These are phyloP conservation scores for Nicotiana paniculata DNA, from an alignment of 257 asterid genomes.

Conservation along the genomic window DNA sequence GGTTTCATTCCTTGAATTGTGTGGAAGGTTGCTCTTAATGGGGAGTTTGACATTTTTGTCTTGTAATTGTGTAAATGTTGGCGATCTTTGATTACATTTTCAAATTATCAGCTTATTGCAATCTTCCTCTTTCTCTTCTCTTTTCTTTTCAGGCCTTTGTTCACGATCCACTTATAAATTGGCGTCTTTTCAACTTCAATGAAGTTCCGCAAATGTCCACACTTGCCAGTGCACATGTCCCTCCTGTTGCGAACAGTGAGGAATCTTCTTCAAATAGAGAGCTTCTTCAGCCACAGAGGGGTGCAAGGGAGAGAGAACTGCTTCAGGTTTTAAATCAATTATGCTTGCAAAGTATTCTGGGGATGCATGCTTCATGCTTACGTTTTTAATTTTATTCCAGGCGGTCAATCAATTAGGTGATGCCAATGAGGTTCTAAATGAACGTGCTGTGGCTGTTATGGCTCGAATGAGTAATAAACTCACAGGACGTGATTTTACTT, in stretches of 20 bases:
- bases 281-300: slow-evolving; percentile 79
- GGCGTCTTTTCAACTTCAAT: slow-evolving; percentile 98
- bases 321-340: slow-evolving; percentile 55
- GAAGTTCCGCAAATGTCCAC: slow-evolving; percentile 93
- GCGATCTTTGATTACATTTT: not conserved
- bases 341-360: not conserved
- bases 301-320: slow-evolving; percentile 86
- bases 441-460: slow-evolving; percentile 94
- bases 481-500: slow-evolving; percentile 87
- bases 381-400: slow-evolving; percentile 27
- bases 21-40: not conserved
- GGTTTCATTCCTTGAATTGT: not conserved
- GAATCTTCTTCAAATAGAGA: slow-evolving; percentile 56
- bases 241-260: slow-evolving; percentile 57
- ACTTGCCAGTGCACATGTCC: slow-evolving; percentile 49
- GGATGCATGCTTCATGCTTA: slow-evolving; percentile 3
- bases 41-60: not conserved
- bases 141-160: slow-evolving; percentile 75
- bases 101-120: not conserved
- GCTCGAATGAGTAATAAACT: slow-evolving; percentile 97
- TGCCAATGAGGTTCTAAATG: slow-evolving; percentile 96
- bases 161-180: slow-evolving; percentile 95
- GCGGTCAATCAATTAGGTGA: slow-evolving; percentile 96
- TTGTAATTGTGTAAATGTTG: not conserved
- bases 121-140: not conserved